Evolutionary conservation across 2,329 filamentous ascomycete genomes (phyloP), one percentile per base, ranked within the genome.

Genomic region (Cladosporium sp.): DNA sequence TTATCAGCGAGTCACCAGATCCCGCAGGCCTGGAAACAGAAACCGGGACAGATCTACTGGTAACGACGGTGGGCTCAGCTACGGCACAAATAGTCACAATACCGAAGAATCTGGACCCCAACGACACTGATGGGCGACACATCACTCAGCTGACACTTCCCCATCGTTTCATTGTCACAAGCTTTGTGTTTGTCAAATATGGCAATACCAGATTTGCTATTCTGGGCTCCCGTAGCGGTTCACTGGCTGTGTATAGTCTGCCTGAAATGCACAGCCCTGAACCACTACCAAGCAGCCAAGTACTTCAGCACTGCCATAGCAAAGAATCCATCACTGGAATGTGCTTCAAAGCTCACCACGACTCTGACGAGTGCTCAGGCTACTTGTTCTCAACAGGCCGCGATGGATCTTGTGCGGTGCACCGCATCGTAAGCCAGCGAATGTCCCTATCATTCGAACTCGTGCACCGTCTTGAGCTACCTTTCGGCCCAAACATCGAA

Each of bases 401-500:
- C 56, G 89, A 96, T 70, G 90, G 91, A 2, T 84, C 80, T 51
- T 92, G 88, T 65, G 84, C 88, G 39, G 84, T 93, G 51, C 90
- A 84, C 55, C 36, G 59, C 37, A 17, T 47, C n/a, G 28, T 30
- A 14, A 55, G 70, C 2, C 57, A 62, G 2, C 60, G 65, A 0
- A 61, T 65, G 1, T 39, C 51, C 2, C 34, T 71, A 1, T 60
- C 73, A 5, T 77, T 88, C 1, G 73, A 72, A 11, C 78, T 88
- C 1, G 74, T 89, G 5, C 90, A 96, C 72, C 84, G 87, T 64
- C 83, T 87, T 0, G 77, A 79, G 3, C 83, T 89, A 1, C 86
- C 89, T 0, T 85, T 95, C 43, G 89, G 88, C 0, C 86, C 88
- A 1, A 85, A 90, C 65, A 82, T 97, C 38, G 90, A 95, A 71